phyloP scores from a whole-genome alignment of 2,329 filamentous ascomycete genomes.

The Fusarium hostae region DNA sequence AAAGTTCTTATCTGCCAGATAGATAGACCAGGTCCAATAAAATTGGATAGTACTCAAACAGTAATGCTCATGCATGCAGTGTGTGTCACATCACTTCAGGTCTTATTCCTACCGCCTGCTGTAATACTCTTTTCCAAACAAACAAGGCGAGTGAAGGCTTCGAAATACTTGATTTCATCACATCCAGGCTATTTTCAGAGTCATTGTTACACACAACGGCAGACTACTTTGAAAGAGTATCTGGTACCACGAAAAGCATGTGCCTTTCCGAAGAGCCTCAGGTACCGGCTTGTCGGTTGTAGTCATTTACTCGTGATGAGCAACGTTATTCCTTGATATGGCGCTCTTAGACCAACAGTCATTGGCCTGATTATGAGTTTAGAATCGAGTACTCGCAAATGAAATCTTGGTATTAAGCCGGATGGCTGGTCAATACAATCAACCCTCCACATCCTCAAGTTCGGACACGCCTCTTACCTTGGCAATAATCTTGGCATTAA shows the following conservation, averaged over 20 bases:
- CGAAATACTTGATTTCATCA: background rate
- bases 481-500: background rate
- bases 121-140: background rate
- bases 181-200: background rate
- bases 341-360: background rate
- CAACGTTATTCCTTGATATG: background rate
- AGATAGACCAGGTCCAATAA: background rate
- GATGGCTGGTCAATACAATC: background rate
- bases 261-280: background rate
- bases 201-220: background rate
- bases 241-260: background rate
- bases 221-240: background rate
- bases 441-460: background rate
- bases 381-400: background rate
- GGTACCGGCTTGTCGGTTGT: background rate
- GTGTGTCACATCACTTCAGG: background rate
- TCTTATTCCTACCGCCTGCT: conserved; percentile 9
- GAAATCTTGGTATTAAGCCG: background rate
- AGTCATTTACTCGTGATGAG: background rate
- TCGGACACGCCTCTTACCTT: no score
- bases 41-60: conserved; percentile 2
- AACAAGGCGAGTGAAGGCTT: background rate
- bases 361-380: background rate
- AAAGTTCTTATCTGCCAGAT: conserved; percentile 7
- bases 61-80: background rate